Evolutionary conservation across 441 rosid genomes (phyloP), one percentile per base, ranked within the genome.

Genomic region (Viola pubescens): DNA sequence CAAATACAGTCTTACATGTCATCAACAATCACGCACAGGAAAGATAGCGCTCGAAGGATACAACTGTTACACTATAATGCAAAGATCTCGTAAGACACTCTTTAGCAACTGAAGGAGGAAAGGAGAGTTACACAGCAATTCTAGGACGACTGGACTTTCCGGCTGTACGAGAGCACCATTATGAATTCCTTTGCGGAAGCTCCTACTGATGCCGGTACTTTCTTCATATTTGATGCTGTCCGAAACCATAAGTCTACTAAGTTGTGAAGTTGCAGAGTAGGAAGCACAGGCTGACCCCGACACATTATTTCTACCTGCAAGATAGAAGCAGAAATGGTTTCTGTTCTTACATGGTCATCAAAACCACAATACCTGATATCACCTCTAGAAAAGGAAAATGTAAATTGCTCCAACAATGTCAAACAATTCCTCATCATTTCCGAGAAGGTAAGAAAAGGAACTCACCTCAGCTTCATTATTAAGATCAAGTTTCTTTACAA

Each of bases 141-240:
- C 48, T 41, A 63, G 47, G 47, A 37, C 1, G 63, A 56, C 52
- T 70, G 63, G 5, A 74, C 74, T 73, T 81, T 86, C 38, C 86
- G 83, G 62, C 81, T 63, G 55, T 86, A 86, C 1, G 87, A 78
- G 46, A 86, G 71, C 38, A 81, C 87, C 92, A 83, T 83, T 19
- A 86, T 85, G 9, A 78, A 81, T 55, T 86, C 92, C 76, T 78
- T 83, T 0, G 89, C 89, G 0, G 92, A 78, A 37, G 84, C 76
- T 37, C 92, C 89, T 0, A 81, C 62, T 0, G 77, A 71, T 13
- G 82, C 82, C 1, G 80, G 75, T 12, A 81, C 75, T 60, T 74
- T 78, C 42, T 73, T 81, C 0, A 84, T 44, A 4, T 79, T 66
- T 3, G 83, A 73, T 7, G 76, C 72, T 8, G 80, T 75, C 53